These are phyloP conservation scores for Leishmania tarentolae DNA, from an alignment of 208 protist genomes.

Conservation along the genomic window DNA sequence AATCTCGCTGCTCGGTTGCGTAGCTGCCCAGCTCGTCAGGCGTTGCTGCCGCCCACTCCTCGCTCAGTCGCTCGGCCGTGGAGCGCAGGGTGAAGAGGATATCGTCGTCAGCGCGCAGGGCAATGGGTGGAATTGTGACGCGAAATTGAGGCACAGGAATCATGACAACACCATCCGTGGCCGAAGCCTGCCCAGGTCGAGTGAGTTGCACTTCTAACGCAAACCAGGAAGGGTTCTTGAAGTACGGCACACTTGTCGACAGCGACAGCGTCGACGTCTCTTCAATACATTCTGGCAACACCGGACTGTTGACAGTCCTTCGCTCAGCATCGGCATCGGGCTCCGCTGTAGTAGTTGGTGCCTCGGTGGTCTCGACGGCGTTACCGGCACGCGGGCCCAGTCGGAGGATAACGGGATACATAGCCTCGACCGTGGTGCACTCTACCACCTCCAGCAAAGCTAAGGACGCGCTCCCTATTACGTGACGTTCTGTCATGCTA, in stretches of 20 bases:
- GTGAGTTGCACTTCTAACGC: conserved; percentile 27
- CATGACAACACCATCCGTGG: conserved; percentile 11
- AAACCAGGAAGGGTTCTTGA: conserved; percentile 27
- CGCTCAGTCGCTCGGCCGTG: conserved; percentile 22
- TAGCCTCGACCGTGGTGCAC: conserved; percentile 46
- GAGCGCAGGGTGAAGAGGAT: conserved; percentile 58
- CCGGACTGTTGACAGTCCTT: background rate
- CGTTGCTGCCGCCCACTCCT: conserved; percentile 11
- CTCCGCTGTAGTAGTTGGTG: background rate
- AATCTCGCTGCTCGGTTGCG: background rate
- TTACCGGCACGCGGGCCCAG: conserved; percentile 11
- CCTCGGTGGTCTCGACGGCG: background rate
- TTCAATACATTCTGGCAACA: background rate
- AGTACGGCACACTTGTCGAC: conserved; percentile 5
- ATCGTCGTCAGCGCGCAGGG: conserved; percentile 52
- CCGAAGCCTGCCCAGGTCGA: background rate
- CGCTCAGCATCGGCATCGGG: background rate
- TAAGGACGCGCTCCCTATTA: conserved; percentile 47
- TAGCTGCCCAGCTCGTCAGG: background rate
- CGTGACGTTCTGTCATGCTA: conserved; percentile 54
- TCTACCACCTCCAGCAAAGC: conserved; percentile 53
- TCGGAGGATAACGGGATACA: conserved; percentile 28
- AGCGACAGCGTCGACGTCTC: background rate
- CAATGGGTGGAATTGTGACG: conserved; percentile 40
- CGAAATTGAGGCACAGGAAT: conserved; percentile 43